Percentiles rank a stretch among this genome's conserved stretches.
These are phyloP conservation scores for Asterella californica DNA, from an alignment of 225 moss, liverwort and hornwort species.

Conservation along the genomic window DNA sequence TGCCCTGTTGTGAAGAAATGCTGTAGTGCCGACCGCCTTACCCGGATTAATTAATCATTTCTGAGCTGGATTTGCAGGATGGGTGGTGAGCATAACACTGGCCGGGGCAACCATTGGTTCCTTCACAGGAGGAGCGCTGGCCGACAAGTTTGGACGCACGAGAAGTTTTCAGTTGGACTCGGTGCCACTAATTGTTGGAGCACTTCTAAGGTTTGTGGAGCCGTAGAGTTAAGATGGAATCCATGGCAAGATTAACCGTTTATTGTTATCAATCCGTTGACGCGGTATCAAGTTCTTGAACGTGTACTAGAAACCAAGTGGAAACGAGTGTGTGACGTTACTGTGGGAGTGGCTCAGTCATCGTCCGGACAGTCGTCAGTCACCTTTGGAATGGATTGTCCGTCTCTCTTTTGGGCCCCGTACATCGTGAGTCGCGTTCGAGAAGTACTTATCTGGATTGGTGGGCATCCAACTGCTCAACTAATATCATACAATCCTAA, in stretches of 20 bases:
- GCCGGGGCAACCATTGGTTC: constrained; percentile 90
- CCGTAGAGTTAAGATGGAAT: background rate
- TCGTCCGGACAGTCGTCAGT: background rate
- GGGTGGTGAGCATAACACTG: constrained; percentile 95
- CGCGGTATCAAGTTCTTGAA: background rate
- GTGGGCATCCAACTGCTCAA: background rate
- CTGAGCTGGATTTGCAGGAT: constrained; percentile 46
- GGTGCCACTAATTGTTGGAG: constrained; percentile 75
- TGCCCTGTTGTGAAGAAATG: background rate
- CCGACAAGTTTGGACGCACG: constrained; percentile 81
- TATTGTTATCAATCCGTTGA: background rate
- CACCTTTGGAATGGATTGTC: background rate
- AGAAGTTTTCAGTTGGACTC: constrained; percentile 90
- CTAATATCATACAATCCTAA: background rate
- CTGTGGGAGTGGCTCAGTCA: background rate
- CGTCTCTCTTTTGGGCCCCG: background rate
- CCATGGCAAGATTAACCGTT: background rate
- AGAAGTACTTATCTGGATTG: background rate
- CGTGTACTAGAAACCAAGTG: background rate
- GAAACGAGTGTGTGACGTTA: background rate
- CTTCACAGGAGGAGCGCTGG: constrained; percentile 85
- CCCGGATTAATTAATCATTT: background rate
- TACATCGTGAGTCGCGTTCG: background rate
- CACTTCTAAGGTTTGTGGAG: constrained; percentile 69
- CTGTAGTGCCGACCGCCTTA: background rate